These are phyloP conservation scores for Zymoseptoria tritici DNA, from an alignment of 2,329 filamentous ascomycete genomes.

Conservation along the genomic window DNA sequence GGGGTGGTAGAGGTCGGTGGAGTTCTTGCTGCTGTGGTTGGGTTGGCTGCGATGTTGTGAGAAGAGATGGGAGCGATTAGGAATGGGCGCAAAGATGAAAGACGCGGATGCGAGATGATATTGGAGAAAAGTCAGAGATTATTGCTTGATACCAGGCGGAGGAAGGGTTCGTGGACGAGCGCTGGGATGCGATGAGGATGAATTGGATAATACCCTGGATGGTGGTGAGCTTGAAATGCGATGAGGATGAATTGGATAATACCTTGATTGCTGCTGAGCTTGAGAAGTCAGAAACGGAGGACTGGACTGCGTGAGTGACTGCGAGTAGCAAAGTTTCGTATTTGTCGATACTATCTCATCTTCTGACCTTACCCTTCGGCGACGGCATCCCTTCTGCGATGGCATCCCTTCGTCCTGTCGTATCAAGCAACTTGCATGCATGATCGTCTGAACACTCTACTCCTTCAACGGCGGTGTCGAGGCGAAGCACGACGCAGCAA, in stretches of 20 bases:
- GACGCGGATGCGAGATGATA: too few species aligned
- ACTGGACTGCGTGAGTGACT: not conserved
- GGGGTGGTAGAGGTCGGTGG: conserved; percentile 9
- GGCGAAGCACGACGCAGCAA: conserved; percentile 30
- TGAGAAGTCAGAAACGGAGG: not conserved
- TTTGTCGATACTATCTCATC: too few species aligned
- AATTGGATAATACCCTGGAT: not conserved
- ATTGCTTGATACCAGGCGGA: not conserved
- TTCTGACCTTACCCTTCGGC: too few species aligned
- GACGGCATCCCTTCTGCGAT: too few species aligned
- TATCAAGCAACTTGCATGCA: too few species aligned
- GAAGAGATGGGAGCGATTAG: not conserved
- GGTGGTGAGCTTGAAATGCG: too few species aligned
- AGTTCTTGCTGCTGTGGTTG: conserved; percentile 14
- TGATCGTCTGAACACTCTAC: not conserved
- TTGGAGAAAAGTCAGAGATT: too few species aligned
- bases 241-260: not conserved
- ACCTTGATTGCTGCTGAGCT: not conserved
- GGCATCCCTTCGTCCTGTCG: too few species aligned
- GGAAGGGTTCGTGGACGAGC: not conserved
- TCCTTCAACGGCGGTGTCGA: conserved; percentile 31
- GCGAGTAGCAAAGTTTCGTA: too few species aligned
- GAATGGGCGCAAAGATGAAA: too few species aligned
- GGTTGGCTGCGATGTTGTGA: conserved; percentile 12
- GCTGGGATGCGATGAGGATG: not conserved